phyloP scores from a whole-genome alignment of 1,284 basidiomycete species.

The Xerocomus cyaneibrunnescens region DNA sequence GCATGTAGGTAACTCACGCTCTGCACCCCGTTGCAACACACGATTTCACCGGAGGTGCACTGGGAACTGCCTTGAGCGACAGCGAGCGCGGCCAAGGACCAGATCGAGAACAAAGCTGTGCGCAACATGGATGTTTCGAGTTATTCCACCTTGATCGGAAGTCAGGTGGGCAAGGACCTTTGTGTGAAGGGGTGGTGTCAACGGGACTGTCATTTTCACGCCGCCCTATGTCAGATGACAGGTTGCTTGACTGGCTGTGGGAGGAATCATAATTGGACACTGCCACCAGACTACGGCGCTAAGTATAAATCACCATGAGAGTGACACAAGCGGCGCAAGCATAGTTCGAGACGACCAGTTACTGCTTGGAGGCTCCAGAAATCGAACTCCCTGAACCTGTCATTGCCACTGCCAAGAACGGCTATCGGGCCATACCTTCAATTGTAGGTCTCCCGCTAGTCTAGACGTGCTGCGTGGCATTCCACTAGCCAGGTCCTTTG shows the following conservation, averaged over 20 bases:
- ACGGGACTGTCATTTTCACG: neutral
- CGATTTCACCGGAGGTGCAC: constrained; percentile 10
- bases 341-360: no score
- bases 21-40: constrained; percentile 12
- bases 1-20: constrained; percentile 6
- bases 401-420: no score
- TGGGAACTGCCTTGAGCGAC: constrained; percentile 6
- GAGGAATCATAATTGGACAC: neutral
- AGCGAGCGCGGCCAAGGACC: constrained; percentile 5
- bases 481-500: no score
- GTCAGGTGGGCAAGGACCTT: neutral
- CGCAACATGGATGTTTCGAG: constrained; percentile 7
- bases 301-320: no score
- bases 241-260: neutral
- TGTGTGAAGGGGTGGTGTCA: neutral
- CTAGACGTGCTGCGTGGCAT: no score
- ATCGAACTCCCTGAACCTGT: no score
- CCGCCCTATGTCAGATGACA: neutral
- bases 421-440: no score
- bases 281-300: no score
- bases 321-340: no score
- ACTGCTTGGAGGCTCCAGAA: no score
- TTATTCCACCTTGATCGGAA: neutral
- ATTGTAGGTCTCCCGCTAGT: no score
- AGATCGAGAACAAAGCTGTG: constrained; percentile 1